Base-by-base conservation (phyloP, 257 asterid species). In the Phtheirospermum japonicum region DNA sequence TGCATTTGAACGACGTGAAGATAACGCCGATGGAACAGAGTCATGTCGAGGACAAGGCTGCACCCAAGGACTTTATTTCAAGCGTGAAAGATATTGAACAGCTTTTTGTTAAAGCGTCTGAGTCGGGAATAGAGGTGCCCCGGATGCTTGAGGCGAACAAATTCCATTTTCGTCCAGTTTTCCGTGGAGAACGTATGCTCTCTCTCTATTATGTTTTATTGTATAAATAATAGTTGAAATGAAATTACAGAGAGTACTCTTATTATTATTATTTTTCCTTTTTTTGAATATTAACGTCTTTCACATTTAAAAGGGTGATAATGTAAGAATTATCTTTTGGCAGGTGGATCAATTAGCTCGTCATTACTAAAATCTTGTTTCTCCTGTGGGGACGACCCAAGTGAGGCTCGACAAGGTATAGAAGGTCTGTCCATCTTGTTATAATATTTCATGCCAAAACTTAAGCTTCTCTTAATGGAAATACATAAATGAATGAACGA, bases 121-220 rank as follows among this genome's bases (percentile, higher is more conserved):
- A 85, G 52, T 80, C 99, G n/a, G 99, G 99, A 69, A 79, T 79
- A 77, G 97, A 93, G 78, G 94, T 93, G 59, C 95, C 99, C 1
- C 80, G 94, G 75, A 93, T 87, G 97, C 95, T 93, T 57, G 99
- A 93, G 78, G 99, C 99, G 28, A 89, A 93, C 70, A 89, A 89
- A 65, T 87, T 93, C 57, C 94, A 93, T 70, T 93, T 87, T 59
- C 95, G 96, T 63, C 97, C 94, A 45, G 88, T 93, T 62, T 55
- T 59, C 30, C 78, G 86, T 1, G 89, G 91, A 85, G 91, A 78
- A 72, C 64, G 99, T 93, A 82, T 54, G 5, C 33, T 68, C 66
- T 46, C 62, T 70, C 75, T 69, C 55, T 72, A 23, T 23, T 23
- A 23, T 23, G 28, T 3, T 23, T 23, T 23, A 23, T 23, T 23